Evolutionary conservation across 371 early-diverging fungal species (phyloP).

Genomic region (Phascolomyces articulosus): DNA sequence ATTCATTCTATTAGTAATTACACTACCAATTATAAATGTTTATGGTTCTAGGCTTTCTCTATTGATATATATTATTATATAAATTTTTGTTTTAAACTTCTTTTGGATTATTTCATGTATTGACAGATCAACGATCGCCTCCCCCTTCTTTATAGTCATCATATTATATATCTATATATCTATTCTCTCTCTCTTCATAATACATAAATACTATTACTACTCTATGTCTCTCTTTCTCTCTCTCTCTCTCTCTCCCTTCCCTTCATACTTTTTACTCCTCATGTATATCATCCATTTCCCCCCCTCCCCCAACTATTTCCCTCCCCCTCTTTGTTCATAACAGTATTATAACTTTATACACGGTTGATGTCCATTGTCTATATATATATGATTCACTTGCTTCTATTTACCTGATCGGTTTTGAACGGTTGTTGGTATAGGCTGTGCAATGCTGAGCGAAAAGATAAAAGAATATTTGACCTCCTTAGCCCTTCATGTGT

Average conservation of each 20-base stretch:
- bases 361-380: slow-evolving; percentile 5
- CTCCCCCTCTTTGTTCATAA: not conserved
- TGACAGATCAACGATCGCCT: slow-evolving; percentile 9
- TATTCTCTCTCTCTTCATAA: too few relatives aligned
- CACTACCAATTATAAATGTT: too few relatives aligned
- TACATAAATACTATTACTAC: too few relatives aligned
- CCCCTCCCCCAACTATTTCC: not conserved
- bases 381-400: not conserved
- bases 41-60: not conserved
- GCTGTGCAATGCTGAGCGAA: not conserved
- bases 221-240: too few relatives aligned
- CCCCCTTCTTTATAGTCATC: not conserved
- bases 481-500: slow-evolving; percentile 3
- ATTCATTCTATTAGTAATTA: too few relatives aligned
- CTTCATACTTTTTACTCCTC: not conserved
- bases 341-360: not conserved
- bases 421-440: not conserved
- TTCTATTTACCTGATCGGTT: not conserved
- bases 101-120: not conserved
- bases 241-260: not conserved
- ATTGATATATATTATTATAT: not conserved
- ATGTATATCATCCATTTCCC: not conserved
- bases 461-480: not conserved
- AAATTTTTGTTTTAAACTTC: not conserved
- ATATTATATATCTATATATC: too few relatives aligned